Evolutionary conservation across 106 monocot genomes (phyloP).

Genomic region (Acorus gramineus): DNA sequence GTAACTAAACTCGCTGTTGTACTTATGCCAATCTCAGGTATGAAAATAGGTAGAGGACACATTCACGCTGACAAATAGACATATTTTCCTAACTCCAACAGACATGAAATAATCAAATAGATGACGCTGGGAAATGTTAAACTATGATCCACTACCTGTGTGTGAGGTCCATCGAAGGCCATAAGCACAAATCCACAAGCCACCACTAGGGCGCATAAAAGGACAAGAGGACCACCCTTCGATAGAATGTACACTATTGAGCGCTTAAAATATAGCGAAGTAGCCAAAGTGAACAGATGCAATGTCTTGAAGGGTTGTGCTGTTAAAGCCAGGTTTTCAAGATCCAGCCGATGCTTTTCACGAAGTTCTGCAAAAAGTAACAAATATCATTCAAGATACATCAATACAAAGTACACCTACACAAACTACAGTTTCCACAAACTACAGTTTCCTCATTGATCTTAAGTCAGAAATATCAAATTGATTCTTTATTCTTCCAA

Average conservation of each 20-base stretch:
- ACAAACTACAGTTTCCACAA: no score
- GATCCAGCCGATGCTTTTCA: conserved; percentile 10
- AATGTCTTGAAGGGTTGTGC: conserved; percentile 5
- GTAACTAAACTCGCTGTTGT: no score
- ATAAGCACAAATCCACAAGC: conserved; percentile 1
- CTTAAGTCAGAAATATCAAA: no score
- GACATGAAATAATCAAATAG: no score
- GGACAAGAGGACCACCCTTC: not conserved
- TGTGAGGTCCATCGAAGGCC: not conserved
- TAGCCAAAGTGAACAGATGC: conserved; percentile 1
- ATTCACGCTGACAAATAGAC: no score
- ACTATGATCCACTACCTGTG: not conserved
- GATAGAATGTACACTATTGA: conserved; percentile 2
- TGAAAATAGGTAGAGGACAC: no score
- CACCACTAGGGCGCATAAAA: not conserved
- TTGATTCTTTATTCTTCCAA: no score
- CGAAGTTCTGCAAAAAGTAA: conserved; percentile 6
- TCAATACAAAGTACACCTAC: no score
- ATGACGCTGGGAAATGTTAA: no score
- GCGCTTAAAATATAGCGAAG: conserved; percentile 1
- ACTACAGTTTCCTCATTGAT: no score
- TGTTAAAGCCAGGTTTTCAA: conserved; percentile 5
- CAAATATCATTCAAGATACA: not conserved
- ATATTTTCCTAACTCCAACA: no score
- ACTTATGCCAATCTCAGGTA: no score